Base-by-base conservation (phyloP, 2,329 filamentous ascomycete species). In the Fulvia fulva region DNA sequence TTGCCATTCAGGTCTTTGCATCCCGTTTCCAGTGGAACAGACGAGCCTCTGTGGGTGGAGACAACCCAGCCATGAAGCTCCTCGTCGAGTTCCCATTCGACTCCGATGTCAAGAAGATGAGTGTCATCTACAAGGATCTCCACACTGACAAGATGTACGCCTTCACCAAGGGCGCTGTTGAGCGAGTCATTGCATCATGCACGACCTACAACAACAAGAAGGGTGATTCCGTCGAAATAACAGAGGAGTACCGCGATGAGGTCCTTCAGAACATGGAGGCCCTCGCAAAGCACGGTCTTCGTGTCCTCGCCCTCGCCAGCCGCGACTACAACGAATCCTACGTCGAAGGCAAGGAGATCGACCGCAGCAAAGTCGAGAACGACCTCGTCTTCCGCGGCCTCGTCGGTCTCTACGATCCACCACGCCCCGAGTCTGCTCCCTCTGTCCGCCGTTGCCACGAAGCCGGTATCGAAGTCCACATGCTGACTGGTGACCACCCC, bases 381-480 rank as follows among this genome's bases (percentile, higher is more conserved):
- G 79, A 83, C 28, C 82, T 96, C 30, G 82, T 80, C 2, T 89
- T 95, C 61, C 82, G 90, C 14, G 92, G 91, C n/a, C 81, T 96
- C 9, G 87, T 89, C 51, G 91, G 90, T 56, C 87, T 96, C 62
- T 93, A 94, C 70, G 91, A 96, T 65, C 91, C 91, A 3, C 91
- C 90, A 56, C 89, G 91, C 1, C 83, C 85, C 1, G 91, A 95
- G 75, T 91, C 91, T 0, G 88, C 87, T 22, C 81, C 80, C 0
- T 86, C 89, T 6, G 89, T 92, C 58, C 78, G 78, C 22, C 82
- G 87, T 68, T 91, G 88, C 68, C 83, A 87, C 55, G 81, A 81
- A 47, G 89, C 89, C 25, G 89, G 89, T 51, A 91, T 92, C 71
- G 83, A 82, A 62, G 89, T 92, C 6, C 88, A 91, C 75, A 92